Evolutionary conservation across 1,284 basidiomycete species (phyloP), one percentile per base, ranked within the genome.

Genomic region (Trichosporon inkin): DNA sequence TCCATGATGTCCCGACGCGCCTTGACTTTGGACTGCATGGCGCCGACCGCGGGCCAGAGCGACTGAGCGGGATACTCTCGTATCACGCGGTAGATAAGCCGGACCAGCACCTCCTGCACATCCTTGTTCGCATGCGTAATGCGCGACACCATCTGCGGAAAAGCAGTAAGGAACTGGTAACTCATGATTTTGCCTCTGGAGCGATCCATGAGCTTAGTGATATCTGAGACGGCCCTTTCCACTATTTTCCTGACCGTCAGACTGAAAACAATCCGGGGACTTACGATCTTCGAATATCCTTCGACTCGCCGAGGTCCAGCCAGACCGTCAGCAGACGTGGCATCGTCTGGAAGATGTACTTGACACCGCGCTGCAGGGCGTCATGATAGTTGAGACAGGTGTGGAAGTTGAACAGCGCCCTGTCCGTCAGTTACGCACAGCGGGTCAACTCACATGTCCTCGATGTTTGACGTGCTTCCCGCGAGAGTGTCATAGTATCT

Each of bases 311-410:
- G 62, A 90, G 79, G 72, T 98, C 93, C 55, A 99, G 81, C 94
- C 95, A 99, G 44, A 99, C 85, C 0, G 94, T 99, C 13, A 99
- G 83, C 64, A 98, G 83, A 37, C 96, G 86, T 0, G 96, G 95
- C 68, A 99, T 85, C 0, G 92, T 94, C 74, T 97, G 94, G 76
- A 95, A 99, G 53, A 97, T 89, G 77, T 89, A 98, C 81, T 99
- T 99, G 49, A 93, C 92, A 11, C 96, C 96, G 68, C 84, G 80
- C 68, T 82, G 82, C 57, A 95, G 86, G 0, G 93, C 89, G 64
- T 84, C 85, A 5, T 84, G 81, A 69, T 89, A 97, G 54, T 86
- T 83, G 65, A 83, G 82, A 67, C 78, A 81, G 84, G 70, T 84
- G 56, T 71, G 65, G 66, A 65, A 65, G 56, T 71, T 71, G 65